These are phyloP conservation scores for Epichloe sp. DNA, from an alignment of 2,329 filamentous ascomycete genomes.

Conservation along the genomic window DNA sequence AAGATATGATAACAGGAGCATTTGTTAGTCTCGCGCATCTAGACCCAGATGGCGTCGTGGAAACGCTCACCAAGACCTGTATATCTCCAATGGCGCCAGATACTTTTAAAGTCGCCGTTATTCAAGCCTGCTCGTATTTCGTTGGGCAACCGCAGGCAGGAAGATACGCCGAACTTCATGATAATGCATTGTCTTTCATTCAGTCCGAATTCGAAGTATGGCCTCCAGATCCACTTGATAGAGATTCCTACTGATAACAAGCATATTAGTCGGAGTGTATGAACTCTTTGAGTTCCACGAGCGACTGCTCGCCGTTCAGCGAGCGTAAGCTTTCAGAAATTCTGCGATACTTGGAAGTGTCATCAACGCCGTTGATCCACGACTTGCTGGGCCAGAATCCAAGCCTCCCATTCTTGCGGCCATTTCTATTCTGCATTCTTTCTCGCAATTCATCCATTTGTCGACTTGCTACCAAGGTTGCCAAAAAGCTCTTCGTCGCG, in stretches of 20 bases:
- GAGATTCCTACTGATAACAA: not conserved
- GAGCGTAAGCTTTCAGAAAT: slow-evolving; percentile 22
- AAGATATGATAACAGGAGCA: slow-evolving; percentile 51
- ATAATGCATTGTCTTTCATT: slow-evolving; percentile 42
- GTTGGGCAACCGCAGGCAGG: slow-evolving; percentile 36
- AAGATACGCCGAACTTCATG: slow-evolving; percentile 42
- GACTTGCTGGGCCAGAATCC: slow-evolving; percentile 15
- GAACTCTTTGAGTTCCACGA: slow-evolving; percentile 8
- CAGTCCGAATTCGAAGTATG: slow-evolving; percentile 10
- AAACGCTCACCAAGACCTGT: slow-evolving; percentile 42
- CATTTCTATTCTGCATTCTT: slow-evolving; percentile 40
- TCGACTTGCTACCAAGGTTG: slow-evolving; percentile 32
- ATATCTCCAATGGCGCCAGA: slow-evolving; percentile 42
- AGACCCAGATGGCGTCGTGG: slow-evolving; percentile 44
- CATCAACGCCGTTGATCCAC: slow-evolving; percentile 23
- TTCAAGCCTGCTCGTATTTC: slow-evolving; percentile 51
- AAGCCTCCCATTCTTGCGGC: slow-evolving; percentile 27
- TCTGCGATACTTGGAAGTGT: slow-evolving; percentile 43
- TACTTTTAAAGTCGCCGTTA: slow-evolving; percentile 48
- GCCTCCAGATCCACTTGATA: not conserved
- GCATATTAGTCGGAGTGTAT: slow-evolving; percentile 1
- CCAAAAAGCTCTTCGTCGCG: slow-evolving; percentile 31
- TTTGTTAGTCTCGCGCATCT: slow-evolving; percentile 53
- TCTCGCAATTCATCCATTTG: slow-evolving; percentile 38
- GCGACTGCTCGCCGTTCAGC: slow-evolving; percentile 15